Base-by-base conservation (phyloP, 176 grass and related monocot genomes). In the Hordeum marinum region DNA sequence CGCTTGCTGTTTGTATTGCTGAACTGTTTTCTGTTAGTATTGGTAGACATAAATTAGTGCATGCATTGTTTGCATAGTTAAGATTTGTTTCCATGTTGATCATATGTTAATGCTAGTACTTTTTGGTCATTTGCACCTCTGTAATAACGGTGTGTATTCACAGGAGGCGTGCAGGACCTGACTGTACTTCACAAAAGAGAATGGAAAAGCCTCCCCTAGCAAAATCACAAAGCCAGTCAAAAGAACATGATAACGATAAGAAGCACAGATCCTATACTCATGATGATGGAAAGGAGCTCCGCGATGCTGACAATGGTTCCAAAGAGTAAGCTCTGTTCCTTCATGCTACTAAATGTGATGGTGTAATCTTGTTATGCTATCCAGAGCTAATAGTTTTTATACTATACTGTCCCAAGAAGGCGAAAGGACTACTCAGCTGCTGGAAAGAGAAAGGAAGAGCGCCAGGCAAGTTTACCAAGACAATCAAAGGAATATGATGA, bases 381-480 rank as follows among this genome's bases (percentile, higher is more conserved):
- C 69, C 6, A 68, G 65, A 68, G 20, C 65, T 68, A 68, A 68
- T 37, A 32, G 17, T 37, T 68, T 68, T 94, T 92, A 41, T 32
- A 32, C 31, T 32, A 1, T 32, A 72, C 23, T 72, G 23, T 72
- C 71, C 13, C 71, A 50, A 50, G 71, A 74, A 20, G 24, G 42
- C 71, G 8, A 74, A 25, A 74, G 46, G 71, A 18, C 42, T 48
- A 74, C 25, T 50, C 25, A 50, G 42, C 71, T 50, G 4, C 42
- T 25, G 13, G 3, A 50, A 74, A 48, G 25, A 50, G 24, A 74
- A 74, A 29, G 71, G 42, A 74, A 14, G 71, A 74, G 23, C 71
- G 14, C 71, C 41, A 5, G 26, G 25, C 71, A 74, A 74, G 46
- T 48, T 74, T 24, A 48, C 70, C 41, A 29, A 73, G 41, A 73